phyloP scores from a whole-genome alignment of 2,329 filamentous ascomycete genomes.

The Verticillium isaacii region DNA sequence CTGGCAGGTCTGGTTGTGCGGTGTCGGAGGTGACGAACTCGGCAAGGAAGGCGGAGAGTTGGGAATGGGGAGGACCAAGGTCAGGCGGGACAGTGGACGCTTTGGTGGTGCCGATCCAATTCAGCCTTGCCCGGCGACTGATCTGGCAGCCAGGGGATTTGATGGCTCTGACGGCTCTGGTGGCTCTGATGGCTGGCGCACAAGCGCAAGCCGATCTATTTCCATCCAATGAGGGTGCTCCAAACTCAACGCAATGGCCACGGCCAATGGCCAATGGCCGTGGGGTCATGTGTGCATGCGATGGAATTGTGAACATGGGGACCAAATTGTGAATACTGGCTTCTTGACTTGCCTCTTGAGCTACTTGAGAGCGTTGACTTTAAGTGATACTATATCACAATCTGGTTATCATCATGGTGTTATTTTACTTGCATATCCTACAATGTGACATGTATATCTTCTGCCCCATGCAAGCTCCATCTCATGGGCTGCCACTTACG shows the following conservation, averaged over 20 bases:
- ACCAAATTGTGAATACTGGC: not conserved
- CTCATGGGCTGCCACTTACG: too few relatives aligned
- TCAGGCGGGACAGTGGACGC: not conserved
- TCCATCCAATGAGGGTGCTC: not conserved
- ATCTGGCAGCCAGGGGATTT: not conserved
- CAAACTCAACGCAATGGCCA: not conserved
- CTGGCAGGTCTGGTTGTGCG: not conserved
- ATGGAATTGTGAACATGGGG: not conserved
- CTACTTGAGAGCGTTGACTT: too few relatives aligned
- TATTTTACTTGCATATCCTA: too few relatives aligned
- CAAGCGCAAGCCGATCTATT: not conserved
- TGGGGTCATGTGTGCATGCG: not conserved
- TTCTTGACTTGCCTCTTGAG: not conserved
- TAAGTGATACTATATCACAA: too few relatives aligned
- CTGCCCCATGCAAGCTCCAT: too few relatives aligned
- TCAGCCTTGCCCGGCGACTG: not conserved
- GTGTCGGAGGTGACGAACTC: not conserved
- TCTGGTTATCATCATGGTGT: too few relatives aligned
- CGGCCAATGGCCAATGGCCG: not conserved
- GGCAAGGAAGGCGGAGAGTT: not conserved
- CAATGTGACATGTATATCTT: too few relatives aligned
- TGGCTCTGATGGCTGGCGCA: too few relatives aligned
- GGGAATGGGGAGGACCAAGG: not conserved
- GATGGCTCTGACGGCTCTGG: not conserved
- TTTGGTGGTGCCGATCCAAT: not conserved